Conservation (phyloP, 495 filamentous ascomycete genomes). For the Penicillium cosmopolitanum region DNA sequence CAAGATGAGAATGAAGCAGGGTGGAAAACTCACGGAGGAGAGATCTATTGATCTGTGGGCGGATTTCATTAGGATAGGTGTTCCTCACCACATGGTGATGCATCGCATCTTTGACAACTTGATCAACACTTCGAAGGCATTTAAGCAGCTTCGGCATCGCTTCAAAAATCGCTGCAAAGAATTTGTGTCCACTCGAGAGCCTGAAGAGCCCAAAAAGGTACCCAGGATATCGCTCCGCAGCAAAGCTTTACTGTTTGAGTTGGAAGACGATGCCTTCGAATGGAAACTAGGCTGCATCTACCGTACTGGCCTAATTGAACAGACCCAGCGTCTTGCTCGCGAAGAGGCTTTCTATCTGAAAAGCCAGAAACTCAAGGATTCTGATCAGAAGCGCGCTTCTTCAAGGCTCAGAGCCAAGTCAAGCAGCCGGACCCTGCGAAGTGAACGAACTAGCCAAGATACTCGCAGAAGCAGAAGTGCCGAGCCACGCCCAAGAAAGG, state of each 20-base stretch:
- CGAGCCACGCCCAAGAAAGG: conserved; percentile 44
- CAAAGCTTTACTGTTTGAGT: conserved; percentile 80
- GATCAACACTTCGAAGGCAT: conserved; percentile 83
- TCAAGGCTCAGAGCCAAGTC: conserved; percentile 58
- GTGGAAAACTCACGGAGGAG: conserved; percentile 65
- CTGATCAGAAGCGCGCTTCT: conserved; percentile 55
- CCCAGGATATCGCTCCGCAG: conserved; percentile 82
- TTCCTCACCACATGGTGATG: conserved; percentile 93
- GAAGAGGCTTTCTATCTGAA: conserved; percentile 91
- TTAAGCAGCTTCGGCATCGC: conserved; percentile 85
- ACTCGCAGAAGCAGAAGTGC: conserved; percentile 58
- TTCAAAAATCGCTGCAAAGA: conserved; percentile 87
- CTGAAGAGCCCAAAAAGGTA: conserved; percentile 82
- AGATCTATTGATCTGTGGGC: conserved; percentile 81
- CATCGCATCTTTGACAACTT: conserved; percentile 92
- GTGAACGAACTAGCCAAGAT: conserved; percentile 48
- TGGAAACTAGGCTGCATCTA: conserved; percentile 96
- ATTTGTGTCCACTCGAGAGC: conserved; percentile 78
- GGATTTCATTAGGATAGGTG: conserved; percentile 84
- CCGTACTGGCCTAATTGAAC: conserved; percentile 81
- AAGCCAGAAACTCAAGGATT: conserved; percentile 76
- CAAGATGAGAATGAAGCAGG: conserved; percentile 69
- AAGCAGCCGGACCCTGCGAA: conserved; percentile 48
- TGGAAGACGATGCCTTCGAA: conserved; percentile 96
- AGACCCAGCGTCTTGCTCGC: conserved; percentile 83